phyloP scores from a whole-genome alignment of 192 early-diverging fungal genomes.

The Backusella psychrophila region DNA sequence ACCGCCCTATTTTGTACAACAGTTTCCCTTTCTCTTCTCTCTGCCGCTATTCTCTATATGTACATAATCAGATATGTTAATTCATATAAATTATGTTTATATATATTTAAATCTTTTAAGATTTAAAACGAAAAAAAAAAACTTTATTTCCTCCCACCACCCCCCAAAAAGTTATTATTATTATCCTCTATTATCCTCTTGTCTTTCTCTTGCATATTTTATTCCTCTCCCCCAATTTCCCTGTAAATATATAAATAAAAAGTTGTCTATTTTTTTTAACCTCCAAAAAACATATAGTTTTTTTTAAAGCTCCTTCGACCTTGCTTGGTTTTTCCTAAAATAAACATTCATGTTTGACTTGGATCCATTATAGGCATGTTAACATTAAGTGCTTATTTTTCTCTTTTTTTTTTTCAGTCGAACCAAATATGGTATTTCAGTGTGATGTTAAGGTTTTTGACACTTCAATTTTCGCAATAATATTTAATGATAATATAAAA shows the following conservation, averaged over 20 bases:
- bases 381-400: neutral
- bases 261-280: neutral
- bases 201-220: neutral
- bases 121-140: neutral
- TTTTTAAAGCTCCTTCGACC: neutral
- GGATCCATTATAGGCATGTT: neutral
- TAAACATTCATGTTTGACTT: neutral
- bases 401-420: neutral
- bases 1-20: slow-evolving; percentile 3
- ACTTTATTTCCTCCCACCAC: neutral
- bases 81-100: neutral
- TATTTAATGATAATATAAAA: neutral
- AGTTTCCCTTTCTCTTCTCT: neutral
- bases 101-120: neutral
- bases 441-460: neutral
- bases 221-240: neutral
- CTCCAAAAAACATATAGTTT: neutral
- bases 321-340: neutral
- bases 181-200: neutral
- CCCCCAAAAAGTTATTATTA: neutral
- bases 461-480: neutral
- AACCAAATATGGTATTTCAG: neutral
- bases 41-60: neutral
- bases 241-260: slow-evolving; percentile 1
- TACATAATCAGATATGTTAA: neutral